These are phyloP conservation scores for Apiotrichum akiyoshidainum DNA, from an alignment of 1,284 basidiomycete genomes.

Conservation along the genomic window DNA sequence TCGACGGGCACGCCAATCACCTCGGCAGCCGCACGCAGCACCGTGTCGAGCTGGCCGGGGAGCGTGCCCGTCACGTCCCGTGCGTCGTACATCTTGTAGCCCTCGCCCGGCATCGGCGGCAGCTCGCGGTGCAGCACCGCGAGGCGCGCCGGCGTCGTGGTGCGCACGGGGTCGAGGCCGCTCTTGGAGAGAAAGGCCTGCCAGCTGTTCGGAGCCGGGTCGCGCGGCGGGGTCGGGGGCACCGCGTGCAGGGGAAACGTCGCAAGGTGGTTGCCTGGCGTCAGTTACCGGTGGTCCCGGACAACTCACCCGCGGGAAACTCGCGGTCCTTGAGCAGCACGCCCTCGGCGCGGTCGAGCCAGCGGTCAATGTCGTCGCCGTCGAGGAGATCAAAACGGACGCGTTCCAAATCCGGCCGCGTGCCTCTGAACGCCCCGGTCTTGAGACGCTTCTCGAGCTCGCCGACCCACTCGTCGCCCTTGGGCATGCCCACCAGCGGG, in stretches of 20 bases:
- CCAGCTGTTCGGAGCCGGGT: constrained; percentile 6
- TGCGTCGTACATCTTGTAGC: constrained; percentile 27
- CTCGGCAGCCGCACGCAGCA: constrained; percentile 29
- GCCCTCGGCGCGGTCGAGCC: constrained; percentile 29
- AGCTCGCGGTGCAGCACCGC: constrained; percentile 16
- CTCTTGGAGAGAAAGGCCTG: constrained; percentile 17
- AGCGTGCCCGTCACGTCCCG: constrained; percentile 29
- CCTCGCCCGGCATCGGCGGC: constrained; percentile 41
- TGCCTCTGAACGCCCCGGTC: constrained; percentile 34
- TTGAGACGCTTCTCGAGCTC: constrained; percentile 51
- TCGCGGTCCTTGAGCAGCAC: constrained; percentile 34
- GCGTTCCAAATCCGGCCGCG: constrained; percentile 18
- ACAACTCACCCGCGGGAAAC: constrained; percentile 5
- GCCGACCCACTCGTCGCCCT: constrained; percentile 57
- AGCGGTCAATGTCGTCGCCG: constrained; percentile 34
- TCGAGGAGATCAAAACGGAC: constrained; percentile 33
- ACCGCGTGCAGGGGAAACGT: constrained; percentile 22
- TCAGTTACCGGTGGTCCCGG: background rate
- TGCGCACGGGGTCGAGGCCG: constrained; percentile 3
- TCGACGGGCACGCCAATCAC: constrained; percentile 31
- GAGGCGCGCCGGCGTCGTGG: background rate
- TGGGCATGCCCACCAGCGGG: constrained; percentile 64
- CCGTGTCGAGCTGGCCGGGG: constrained; percentile 28
- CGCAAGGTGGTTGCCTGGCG: background rate
- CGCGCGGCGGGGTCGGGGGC: background rate